These are phyloP conservation scores for Rhodofomes roseus DNA, from an alignment of 1,284 basidiomycete genomes.

Conservation along the genomic window DNA sequence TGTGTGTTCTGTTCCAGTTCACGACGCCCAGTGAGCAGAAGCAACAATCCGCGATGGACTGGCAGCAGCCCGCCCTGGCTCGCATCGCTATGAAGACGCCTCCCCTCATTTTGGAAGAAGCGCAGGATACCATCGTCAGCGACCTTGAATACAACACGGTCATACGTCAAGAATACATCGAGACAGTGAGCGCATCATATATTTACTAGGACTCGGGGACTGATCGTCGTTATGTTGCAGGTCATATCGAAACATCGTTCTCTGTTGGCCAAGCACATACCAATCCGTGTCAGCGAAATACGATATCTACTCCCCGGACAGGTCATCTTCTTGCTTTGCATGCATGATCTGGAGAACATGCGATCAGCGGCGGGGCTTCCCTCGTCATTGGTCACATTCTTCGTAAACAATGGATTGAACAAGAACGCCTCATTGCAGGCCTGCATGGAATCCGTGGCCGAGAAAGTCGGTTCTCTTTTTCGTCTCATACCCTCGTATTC, in stretches of 20 bases:
- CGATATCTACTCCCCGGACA: slow-evolving; percentile 80
- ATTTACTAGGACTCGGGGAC: not conserved
- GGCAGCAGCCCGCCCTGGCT: slow-evolving; percentile 73
- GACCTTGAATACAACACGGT: slow-evolving; percentile 94
- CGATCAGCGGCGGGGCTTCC: slow-evolving; percentile 79
- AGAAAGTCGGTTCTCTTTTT: slow-evolving; percentile 56
- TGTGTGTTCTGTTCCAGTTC: slow-evolving; percentile 84
- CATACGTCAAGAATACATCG: slow-evolving; percentile 83
- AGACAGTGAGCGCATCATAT: slow-evolving; percentile 50
- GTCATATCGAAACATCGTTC: slow-evolving; percentile 67
- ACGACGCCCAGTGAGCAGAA: slow-evolving; percentile 40
- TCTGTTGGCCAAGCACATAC: slow-evolving; percentile 63
- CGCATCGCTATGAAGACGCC: slow-evolving; percentile 90
- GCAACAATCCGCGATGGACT: slow-evolving; percentile 63
- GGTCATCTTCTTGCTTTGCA: slow-evolving; percentile 82
- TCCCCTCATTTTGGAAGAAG: slow-evolving; percentile 77
- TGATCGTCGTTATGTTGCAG: slow-evolving; percentile 32
- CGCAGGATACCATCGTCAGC: slow-evolving; percentile 83
- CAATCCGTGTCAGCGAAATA: slow-evolving; percentile 70
- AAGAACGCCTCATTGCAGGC: slow-evolving; percentile 59
- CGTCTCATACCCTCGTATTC: not conserved
- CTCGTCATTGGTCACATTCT: slow-evolving; percentile 85
- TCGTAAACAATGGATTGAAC: slow-evolving; percentile 87
- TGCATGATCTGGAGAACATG: slow-evolving; percentile 89
- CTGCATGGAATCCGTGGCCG: slow-evolving; percentile 84